Percentiles rank a stretch among this genome's conserved stretches.
These are phyloP conservation scores for Aspergillus steynii DNA, from an alignment of 495 filamentous ascomycete species.

Conservation along the genomic window DNA sequence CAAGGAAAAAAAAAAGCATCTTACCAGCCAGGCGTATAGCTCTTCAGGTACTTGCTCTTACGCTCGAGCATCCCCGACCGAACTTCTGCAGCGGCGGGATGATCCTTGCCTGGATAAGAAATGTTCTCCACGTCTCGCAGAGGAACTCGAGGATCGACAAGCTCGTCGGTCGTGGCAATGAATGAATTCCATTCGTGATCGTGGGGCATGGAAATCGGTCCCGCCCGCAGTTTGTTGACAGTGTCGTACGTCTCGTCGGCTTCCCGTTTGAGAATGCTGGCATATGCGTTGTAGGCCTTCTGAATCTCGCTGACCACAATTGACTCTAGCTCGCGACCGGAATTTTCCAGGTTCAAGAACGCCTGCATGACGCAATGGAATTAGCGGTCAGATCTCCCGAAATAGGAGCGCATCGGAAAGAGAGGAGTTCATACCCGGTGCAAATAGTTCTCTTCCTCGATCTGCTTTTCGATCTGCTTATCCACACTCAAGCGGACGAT, in stretches of 20 bases:
- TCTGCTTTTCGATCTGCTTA: slow-evolving; percentile 83
- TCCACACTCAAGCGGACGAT: slow-evolving; percentile 82
- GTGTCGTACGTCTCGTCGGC: slow-evolving; percentile 77
- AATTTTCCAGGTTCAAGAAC: slow-evolving; percentile 91
- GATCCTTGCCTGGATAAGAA: slow-evolving; percentile 88
- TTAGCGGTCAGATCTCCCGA: not conserved
- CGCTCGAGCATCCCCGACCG: slow-evolving; percentile 88
- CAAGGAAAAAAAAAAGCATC: slow-evolving; percentile 20
- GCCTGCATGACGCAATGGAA: slow-evolving; percentile 55
- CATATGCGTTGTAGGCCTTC: slow-evolving; percentile 91
- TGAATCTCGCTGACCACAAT: slow-evolving; percentile 97
- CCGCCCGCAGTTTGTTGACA: slow-evolving; percentile 77
- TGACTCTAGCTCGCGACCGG: slow-evolving; percentile 88
- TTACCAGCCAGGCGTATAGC: slow-evolving; percentile 95
- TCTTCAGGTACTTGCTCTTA: slow-evolving; percentile 98
- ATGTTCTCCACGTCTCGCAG: slow-evolving; percentile 79
- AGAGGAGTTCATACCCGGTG: slow-evolving; percentile 64
- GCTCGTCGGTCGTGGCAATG: slow-evolving; percentile 77
- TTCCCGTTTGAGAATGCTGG: slow-evolving; percentile 84
- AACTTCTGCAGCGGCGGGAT: slow-evolving; percentile 83
- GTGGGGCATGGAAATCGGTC: slow-evolving; percentile 84
- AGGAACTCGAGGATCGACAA: slow-evolving; percentile 82
- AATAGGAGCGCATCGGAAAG: not conserved
- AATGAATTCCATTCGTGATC: slow-evolving; percentile 90
- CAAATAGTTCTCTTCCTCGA: slow-evolving; percentile 96